A percentile compares a stretch with the other conserved stretches of the same genome.
Evolutionary conservation across 2,329 filamentous ascomycete genomes (phyloP).

Genomic region (Curvularia lunata): DNA sequence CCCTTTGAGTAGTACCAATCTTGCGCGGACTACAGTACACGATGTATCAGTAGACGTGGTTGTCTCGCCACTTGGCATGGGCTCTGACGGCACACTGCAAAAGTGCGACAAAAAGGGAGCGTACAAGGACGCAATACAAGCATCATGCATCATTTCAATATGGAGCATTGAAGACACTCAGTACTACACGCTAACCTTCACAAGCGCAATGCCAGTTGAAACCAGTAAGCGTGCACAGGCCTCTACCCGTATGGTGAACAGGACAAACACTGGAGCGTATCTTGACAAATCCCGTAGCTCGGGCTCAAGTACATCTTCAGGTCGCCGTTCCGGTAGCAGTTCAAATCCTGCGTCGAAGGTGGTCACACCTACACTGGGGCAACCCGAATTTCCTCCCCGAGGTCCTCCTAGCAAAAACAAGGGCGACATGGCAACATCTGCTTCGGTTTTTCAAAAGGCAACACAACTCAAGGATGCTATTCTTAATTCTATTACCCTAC

Average conservation of each 20-base stretch:
- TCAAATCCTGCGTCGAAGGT: constrained; percentile 49
- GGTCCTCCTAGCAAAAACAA: constrained; percentile 65
- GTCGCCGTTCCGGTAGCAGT: constrained; percentile 36
- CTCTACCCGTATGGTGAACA: constrained; percentile 52
- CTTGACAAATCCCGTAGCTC: constrained; percentile 46
- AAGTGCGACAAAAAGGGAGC: constrained; percentile 24
- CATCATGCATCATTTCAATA: constrained; percentile 78
- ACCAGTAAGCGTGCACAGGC: constrained; percentile 22
- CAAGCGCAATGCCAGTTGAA: constrained; percentile 56
- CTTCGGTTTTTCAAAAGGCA: constrained; percentile 74
- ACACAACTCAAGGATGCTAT: constrained; percentile 78
- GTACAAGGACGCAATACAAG: constrained; percentile 55
- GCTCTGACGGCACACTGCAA: constrained; percentile 16
- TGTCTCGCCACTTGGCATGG: constrained; percentile 56
- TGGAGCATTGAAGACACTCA: constrained; percentile 72
- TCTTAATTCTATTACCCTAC: constrained; percentile 75
- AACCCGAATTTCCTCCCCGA: constrained; percentile 69
- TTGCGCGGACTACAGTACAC: constrained; percentile 54
- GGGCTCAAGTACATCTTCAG: constrained; percentile 51
- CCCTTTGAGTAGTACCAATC: constrained; percentile 45
- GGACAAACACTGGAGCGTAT: constrained; percentile 44
- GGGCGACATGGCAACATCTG: constrained; percentile 60
- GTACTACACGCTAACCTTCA: constrained; percentile 79
- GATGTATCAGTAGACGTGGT: constrained; percentile 73
- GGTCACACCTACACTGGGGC: constrained; percentile 62